Evolutionary conservation across 495 filamentous ascomycete species (phyloP).

Genomic region (Aspergillus haitiensis): DNA sequence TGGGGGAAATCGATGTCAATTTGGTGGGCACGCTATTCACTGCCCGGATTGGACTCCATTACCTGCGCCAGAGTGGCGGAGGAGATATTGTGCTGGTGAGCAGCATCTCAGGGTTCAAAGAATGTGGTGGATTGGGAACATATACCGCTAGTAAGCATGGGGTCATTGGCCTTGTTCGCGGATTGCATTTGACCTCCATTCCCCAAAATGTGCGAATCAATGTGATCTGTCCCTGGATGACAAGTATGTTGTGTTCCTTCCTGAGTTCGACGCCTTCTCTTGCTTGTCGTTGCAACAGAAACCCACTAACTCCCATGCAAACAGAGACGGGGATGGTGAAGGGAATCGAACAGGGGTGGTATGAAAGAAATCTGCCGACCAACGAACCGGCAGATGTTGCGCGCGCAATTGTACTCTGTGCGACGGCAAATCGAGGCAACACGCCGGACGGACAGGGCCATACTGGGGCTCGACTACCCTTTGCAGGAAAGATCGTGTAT

Average conservation of each 20-base stretch:
- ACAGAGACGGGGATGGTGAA: conserved; percentile 36
- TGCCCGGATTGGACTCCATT: conserved; percentile 34
- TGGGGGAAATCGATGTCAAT: conserved; percentile 38
- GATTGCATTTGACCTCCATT: conserved; percentile 28
- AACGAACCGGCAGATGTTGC: conserved; percentile 38
- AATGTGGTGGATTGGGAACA: conserved; percentile 32
- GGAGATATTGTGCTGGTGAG: conserved; percentile 39
- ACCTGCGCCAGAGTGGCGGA: conserved; percentile 30
- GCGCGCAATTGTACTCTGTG: conserved; percentile 31
- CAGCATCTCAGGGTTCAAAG: conserved; percentile 37
- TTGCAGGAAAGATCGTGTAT: conserved; percentile 36
- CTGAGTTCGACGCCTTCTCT: neutral
- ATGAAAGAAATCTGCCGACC: conserved; percentile 28
- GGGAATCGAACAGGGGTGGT: conserved; percentile 39
- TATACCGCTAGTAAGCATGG: conserved; percentile 43
- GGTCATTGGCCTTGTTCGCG: conserved; percentile 38
- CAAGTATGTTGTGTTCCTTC: conserved; percentile 27
- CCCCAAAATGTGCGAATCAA: conserved; percentile 39
- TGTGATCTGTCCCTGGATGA: conserved; percentile 45
- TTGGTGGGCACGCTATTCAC: conserved; percentile 33
- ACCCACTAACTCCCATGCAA: too few relatives aligned
- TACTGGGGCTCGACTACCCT: conserved; percentile 28
- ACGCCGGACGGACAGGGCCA: conserved; percentile 18
- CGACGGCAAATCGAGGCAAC: conserved; percentile 28
- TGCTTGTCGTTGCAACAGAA: neutral